Evolutionary conservation across 2,329 filamentous ascomycete genomes (phyloP), one percentile per base, ranked within the genome.

Genomic region (Colletotrichum sp.): DNA sequence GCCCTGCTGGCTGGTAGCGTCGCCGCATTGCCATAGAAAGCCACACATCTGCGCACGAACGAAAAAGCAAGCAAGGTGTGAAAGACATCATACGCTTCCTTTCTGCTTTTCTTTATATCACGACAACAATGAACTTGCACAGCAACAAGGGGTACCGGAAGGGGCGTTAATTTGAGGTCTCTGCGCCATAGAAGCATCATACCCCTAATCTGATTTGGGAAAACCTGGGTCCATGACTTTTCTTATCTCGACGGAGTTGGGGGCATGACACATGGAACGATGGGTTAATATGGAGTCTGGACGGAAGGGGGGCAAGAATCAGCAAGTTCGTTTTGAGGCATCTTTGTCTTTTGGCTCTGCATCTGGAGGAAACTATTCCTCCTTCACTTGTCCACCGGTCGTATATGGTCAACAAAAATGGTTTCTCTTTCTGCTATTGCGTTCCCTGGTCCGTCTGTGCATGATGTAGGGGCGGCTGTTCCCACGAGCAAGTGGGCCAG

Each of bases 1-100:
- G 88, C 87, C 63, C 87, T 90, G 57, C 83, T 92, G 65, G 74
- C 69, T 64, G 75, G 74, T 39, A 75, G 74, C 32, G 74, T 76
- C 24, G 74, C 74, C 16, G 71, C 74, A 18, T 30, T 76, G 7
- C 71, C 74, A n/a, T 76, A 28, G 34, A 48, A 24, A 21, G 15
- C 8, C 26, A 36, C 18, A 61, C 24, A 52, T 7, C 10, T 2
- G 43, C 43, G 43, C 16, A 39, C 26, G 15, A 24, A 39, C n/a
- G 59, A 60, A 30, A 13, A 32, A 26, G 28, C 32, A 63, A 10
- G 34, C 32, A 15, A 18, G 24, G 16, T 21, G 43, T 21, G 43
- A 52, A 52, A 36, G 12, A 16, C 28, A n/a, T 18, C 57, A 36
- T 69, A 16, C 12, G 21, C 63, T 64, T 52, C 7, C 21, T 30